Base-by-base conservation (phyloP, 306 rosid species). In the Fragaria ananassa region DNA sequence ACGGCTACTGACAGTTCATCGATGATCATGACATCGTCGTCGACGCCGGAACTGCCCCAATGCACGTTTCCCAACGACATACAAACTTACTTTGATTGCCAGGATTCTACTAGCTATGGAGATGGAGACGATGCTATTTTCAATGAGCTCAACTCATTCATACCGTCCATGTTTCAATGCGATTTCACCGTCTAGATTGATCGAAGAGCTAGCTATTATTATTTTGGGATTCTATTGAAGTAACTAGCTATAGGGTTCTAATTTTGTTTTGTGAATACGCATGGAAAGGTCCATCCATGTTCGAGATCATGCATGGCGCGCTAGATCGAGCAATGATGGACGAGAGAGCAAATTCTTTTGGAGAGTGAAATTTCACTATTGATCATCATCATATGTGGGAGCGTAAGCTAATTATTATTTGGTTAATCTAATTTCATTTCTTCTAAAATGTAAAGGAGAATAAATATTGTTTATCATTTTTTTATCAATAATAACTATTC, bases 81-180 rank as follows among this genome's bases (percentile, higher is more conserved):
- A 60, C 84, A 72, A 21, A 82, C 84, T 11, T 79, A 76, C 66
- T 82, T 82, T 12, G 84, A 74, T 42, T 79, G 81, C 17, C 84
- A 82, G 39, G 78, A 61, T 5, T 72, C 84, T 21, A 73, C 72
- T 17, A 61, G 80, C 71, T 72, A 78, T 47, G 84, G 34, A 34
- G 76, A 85, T 15, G 88, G 53, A 54, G 80, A 76, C 1, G 88
- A 85, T 13, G 77, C 60, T 6, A 79, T 85, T 17, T 85, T 85
- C 35, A 62, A 39, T 63, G 86, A 82, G 37, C 81, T 82, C 57
- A 82, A 82, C 25, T 79, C 86, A 8, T 69, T 82, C 62, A 70
- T 82, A 45, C 76, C 81, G 9, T 71, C 79, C 25, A 73, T 58
- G 74, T 85, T 80, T 54, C 84, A 80, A 15, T 82, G 71, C 46